Base-by-base conservation (phyloP, 73 alveolate species). In the Symbiodinium pilosum region DNA sequence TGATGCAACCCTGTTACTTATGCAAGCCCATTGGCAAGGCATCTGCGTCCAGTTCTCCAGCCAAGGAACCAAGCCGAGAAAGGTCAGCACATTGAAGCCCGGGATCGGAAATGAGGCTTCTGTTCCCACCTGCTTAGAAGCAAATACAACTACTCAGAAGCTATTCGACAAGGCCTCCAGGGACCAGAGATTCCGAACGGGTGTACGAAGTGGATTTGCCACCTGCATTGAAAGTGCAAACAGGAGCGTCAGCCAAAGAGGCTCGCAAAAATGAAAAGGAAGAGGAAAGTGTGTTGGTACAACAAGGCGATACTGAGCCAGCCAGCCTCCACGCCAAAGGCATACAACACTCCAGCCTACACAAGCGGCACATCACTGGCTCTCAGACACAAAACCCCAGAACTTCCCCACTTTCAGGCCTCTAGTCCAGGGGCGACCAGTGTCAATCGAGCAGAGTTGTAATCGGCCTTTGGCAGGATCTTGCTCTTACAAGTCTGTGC, bases 121-220 rank as follows among this genome's bases (percentile, higher is more conserved):
- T 28, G 68, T 26, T 16, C 41, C 84, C 21, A 81, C 43, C 94
- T 87, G 94, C 85, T 32, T 6, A 8, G 59, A 32, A 32, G 34
- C 21, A 16, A 39, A 24, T 38, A 16, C 38, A 20, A 12, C 81
- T 9, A 12, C 18, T 1, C 51, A 34, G 38, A 26, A 16, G 39
- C 32, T 18, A 56, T 39, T 51, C 16, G 71, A 0, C 32, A 39
- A 6, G 71, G 73, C 94, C 94, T 87, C 94, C 43, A 87, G 41
- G 42, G 34, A 56, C 94, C 94, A 87, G 12, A 26, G 28, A 42
- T 87, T 87, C 41, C 18, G 94, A 5, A 24, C 28, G 24, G 94
- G 94, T 20, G 94, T 87, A 21, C 85, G 5, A 2, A 85, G 59
- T 18, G 94, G 94, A 87, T 87, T 87, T 52, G 69, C n/a, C 93